Evolutionary conservation across 805 yeast species (phyloP), one percentile per base, ranked within the genome.

Genomic region (Yarrowia keelungensis): DNA sequence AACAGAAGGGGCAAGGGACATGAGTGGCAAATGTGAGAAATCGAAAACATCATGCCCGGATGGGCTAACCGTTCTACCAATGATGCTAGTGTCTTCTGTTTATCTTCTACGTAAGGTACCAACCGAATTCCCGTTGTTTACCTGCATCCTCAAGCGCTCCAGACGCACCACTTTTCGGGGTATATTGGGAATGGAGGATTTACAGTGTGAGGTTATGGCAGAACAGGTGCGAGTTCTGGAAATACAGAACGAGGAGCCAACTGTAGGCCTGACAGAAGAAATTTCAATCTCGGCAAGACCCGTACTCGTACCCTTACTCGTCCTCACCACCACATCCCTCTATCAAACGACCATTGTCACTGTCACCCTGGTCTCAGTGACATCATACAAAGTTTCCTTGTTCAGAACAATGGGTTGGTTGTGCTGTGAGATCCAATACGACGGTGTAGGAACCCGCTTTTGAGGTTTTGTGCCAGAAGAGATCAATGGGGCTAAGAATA

Each of bases 91-190:
- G 32, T 26, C 32, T 26, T 26, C 32, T 26, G 32, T 26, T 26
- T 26, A 26, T 26, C 32, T 26, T 26, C 32, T 26, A 26, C 39
- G 54, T 35, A 51, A 53, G 59, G 59, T 53, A 53, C 59, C 45
- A 53, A 53, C 59, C 15, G 59, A 39, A 39, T 39, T 22, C 22
- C 45, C 16, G 45, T 53, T 53, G 59, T 53, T 53, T 53, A 53
- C 59, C 14, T 53, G 59, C 59, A 53, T 53, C 59, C 45, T 19
- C 45, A 53, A 53, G 59, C 59, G 59, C 59, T 53, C 59, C 45
- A 53, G 59, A 38, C 35, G 59, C 59, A 53, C 47, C 19, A 39
- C 3, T 39, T 54, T 54, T 22, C 45, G 38, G 61, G 35, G 46
- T 8, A 15, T 9, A 9, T 22, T 39, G 46, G 39, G 47, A 56